Conservation (phyloP, 2,329 filamentous ascomycete species). For the Chrysoporthe puriensis region DNA sequence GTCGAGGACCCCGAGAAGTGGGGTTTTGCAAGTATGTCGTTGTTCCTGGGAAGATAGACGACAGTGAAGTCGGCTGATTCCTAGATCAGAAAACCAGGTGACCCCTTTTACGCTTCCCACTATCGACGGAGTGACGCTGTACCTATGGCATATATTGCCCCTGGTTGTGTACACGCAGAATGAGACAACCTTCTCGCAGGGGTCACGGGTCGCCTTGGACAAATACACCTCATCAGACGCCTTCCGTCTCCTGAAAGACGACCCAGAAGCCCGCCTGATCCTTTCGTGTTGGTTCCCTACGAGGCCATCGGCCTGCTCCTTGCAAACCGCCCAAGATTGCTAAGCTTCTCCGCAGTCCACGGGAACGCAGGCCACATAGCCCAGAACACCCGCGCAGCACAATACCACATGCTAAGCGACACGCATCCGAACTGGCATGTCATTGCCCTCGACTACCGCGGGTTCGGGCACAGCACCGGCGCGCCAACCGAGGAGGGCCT, state of each 20-base stretch:
- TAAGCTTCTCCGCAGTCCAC: conserved; percentile 17
- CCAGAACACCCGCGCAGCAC: conserved; percentile 74
- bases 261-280: conserved; percentile 66
- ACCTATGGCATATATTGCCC: conserved; percentile 90
- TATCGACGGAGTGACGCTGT: conserved; percentile 75
- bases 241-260: conserved; percentile 64
- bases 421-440: conserved; percentile 73
- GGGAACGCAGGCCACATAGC: conserved; percentile 83
- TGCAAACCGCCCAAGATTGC: conserved; percentile 31
- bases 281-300: conserved; percentile 59
- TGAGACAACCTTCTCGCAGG: conserved; percentile 57
- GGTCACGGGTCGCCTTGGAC: conserved; percentile 20
- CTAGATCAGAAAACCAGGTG: conserved; percentile 73
- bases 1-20: conserved; percentile 77
- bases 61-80: conserved; percentile 21
- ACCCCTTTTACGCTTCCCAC: conserved; percentile 81
- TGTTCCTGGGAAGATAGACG: background rate
- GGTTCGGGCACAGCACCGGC: conserved; percentile 83
- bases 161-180: conserved; percentile 75
- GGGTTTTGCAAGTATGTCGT: conserved; percentile 76
- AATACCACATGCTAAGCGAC: conserved; percentile 76
- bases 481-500: conserved; percentile 78
- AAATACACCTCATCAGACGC: conserved; percentile 61
- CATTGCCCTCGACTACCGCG: conserved; percentile 88
- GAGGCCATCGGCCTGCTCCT: conserved; percentile 23